Conservation (phyloP, 2,329 filamentous ascomycete genomes). For the Exophiala sp. region DNA sequence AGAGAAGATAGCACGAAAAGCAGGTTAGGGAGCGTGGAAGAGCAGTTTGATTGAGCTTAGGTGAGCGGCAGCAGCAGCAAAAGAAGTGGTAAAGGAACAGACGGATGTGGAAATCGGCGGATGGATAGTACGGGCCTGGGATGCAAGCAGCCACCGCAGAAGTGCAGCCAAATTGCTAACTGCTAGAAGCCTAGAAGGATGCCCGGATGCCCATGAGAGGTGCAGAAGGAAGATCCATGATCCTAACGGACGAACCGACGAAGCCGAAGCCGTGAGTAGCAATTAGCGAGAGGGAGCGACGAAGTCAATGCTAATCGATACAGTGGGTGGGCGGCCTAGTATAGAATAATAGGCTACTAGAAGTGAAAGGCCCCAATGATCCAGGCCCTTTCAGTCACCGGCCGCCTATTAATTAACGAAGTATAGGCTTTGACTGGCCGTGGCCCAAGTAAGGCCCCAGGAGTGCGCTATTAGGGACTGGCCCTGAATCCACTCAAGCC, state of each 20-base stretch:
- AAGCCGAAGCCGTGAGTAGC: neutral
- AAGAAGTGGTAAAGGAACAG: conserved; percentile 11
- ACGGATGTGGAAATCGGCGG: conserved; percentile 19
- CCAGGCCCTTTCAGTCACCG: neutral
- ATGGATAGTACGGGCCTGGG: conserved; percentile 2
- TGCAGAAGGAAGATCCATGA: neutral
- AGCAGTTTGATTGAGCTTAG: conserved; percentile 9
- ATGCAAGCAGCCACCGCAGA: neutral
- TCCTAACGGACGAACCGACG: neutral
- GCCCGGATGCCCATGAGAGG: no score
- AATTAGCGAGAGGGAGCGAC: no score
- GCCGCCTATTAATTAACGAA: neutral
- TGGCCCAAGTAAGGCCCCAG: neutral
- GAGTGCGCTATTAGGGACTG: neutral
- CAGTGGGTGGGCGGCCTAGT: no score
- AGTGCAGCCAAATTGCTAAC: neutral
- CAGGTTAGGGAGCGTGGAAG: conserved; percentile 6
- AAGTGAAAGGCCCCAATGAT: neutral
- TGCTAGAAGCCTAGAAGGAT: no score
- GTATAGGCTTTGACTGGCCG: neutral
- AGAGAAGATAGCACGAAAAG: conserved; percentile 12
- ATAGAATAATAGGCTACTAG: neutral
- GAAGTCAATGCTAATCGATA: no score
- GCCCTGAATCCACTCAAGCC: neutral
- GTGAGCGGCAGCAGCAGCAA: conserved; percentile 14